A percentile compares a stretch with the other conserved stretches of the same genome.
Evolutionary conservation across 1,139 yeast genomes (phyloP).

Genomic region (Candida sp.): DNA sequence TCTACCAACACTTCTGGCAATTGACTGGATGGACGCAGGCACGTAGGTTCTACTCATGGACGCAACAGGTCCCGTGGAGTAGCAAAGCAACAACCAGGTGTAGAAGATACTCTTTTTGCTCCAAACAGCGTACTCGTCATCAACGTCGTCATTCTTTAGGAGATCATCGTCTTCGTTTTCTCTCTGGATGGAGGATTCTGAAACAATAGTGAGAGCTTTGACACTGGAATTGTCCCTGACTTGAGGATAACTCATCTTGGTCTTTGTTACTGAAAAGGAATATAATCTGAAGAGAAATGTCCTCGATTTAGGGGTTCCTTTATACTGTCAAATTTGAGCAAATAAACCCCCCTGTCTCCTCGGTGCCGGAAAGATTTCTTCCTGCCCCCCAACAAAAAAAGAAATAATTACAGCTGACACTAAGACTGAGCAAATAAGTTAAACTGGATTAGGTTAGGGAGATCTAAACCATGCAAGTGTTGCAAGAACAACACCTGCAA

Average conservation of each 20-base stretch:
- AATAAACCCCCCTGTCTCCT: neutral
- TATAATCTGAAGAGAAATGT: neutral
- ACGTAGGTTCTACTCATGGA: constrained; percentile 48
- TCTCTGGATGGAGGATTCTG: neutral
- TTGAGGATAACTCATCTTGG: neutral
- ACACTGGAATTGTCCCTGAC: neutral
- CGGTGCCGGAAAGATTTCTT: neutral
- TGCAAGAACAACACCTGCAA: neutral
- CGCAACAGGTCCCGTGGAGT: constrained; percentile 43
- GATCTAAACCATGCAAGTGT: neutral
- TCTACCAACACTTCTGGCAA: constrained; percentile 36
- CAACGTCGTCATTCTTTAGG: neutral
- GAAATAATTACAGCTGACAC: neutral
- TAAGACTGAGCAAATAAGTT: neutral
- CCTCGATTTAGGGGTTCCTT: neutral
- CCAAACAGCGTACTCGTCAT: constrained; percentile 16
- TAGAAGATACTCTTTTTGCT: constrained; percentile 21
- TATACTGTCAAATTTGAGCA: neutral
- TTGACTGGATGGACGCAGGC: constrained; percentile 47
- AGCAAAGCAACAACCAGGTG: constrained; percentile 35
- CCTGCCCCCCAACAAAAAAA: neutral
- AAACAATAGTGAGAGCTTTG: neutral
- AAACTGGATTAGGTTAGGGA: neutral
- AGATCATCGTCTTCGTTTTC: neutral
- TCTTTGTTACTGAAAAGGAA: neutral